Base-by-base conservation (phyloP, 2,329 filamentous ascomycete species). In the Chrysoporthe austroafricana region DNA sequence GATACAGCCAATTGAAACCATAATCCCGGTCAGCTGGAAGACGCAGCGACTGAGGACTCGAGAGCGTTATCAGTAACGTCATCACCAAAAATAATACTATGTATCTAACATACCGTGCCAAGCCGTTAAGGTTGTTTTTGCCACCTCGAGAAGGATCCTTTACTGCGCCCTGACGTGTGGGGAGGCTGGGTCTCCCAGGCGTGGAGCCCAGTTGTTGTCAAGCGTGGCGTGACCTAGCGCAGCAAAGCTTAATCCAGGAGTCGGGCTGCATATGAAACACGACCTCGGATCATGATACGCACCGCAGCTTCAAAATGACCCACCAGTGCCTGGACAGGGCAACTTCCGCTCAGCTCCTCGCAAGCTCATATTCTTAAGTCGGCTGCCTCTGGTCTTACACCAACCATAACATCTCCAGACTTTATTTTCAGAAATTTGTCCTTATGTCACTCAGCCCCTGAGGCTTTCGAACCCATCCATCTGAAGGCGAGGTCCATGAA, bases 241-340 rank as follows among this genome's bases (percentile, higher is more conserved):
- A 59, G 42, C 54, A 62, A 66, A 66, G 36, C 64, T 43, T 57
- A 63, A 64, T 46, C 52, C 61, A 59, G 66, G 54, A 62, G 66
- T 46, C 56, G 56, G 62, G 66, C 62, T 60, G 57, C 61, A 64
- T 61, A 34, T 67, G 66, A 67, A 67, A 67, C 66, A 67, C 62
- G n/a, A 67, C 66, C 54, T 56, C 62, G 43, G 50, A 50, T 34
- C 63, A 57, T 67, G 66, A 64, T 54, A 63, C 66, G 58, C 54
- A 64, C 34, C 62, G 32, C 39, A 39, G 58, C 66, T 21, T 57
- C 54, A 57, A 34, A 39, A n/a, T 11, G n/a, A 16, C 54, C 54
- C 34, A 11, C 32, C 54, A 39, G 6, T 36, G 54, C 18, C 54
- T 57, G 54, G 34, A 39, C 34, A 39, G 34, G 34, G 16, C 16